phyloP scores from a whole-genome alignment of 2,329 filamentous ascomycete genomes.

The Kalmusia sp. region DNA sequence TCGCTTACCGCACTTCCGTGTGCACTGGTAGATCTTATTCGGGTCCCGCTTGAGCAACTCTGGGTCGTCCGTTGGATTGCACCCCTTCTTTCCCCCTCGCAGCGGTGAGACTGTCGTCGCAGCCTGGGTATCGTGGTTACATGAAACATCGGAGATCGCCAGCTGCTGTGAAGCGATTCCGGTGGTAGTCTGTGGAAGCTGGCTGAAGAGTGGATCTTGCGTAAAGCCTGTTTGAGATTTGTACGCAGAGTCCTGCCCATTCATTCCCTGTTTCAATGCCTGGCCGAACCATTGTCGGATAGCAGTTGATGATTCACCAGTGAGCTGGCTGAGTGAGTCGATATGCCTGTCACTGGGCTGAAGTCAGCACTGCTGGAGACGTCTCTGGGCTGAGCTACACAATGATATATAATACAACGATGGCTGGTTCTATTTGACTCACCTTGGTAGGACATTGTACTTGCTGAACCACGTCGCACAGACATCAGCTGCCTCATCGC shows the following conservation, averaged over 20 bases:
- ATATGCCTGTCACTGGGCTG: slow-evolving; percentile 40
- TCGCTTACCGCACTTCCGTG: slow-evolving; percentile 46
- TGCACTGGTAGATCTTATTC: slow-evolving; percentile 48
- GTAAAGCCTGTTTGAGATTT: slow-evolving; percentile 45
- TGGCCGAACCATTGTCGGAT: slow-evolving; percentile 47
- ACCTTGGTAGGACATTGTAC: slow-evolving; percentile 43
- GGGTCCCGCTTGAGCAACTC: slow-evolving; percentile 38
- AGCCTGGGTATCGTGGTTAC: slow-evolving; percentile 22
- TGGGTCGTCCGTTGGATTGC: slow-evolving; percentile 39
- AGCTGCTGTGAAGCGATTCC: slow-evolving; percentile 4
- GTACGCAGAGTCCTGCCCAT: slow-evolving; percentile 45
- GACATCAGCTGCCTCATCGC: slow-evolving; percentile 46
- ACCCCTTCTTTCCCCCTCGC: slow-evolving; percentile 43
- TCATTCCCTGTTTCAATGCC: slow-evolving; percentile 45
- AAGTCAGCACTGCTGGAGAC: slow-evolving; percentile 5
- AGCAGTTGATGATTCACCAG: slow-evolving; percentile 38
- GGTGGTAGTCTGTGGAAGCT: slow-evolving; percentile 13
- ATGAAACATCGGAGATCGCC: slow-evolving; percentile 14
- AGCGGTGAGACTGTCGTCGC: slow-evolving; percentile 22
- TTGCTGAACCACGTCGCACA: slow-evolving; percentile 48
- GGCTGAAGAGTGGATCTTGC: slow-evolving; percentile 31
- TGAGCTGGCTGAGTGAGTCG: slow-evolving; percentile 45
- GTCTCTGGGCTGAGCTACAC: too few relatives aligned
- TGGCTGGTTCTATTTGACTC: too few relatives aligned
- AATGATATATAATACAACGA: background rate